Base-by-base conservation (phyloP, 176 grass and related monocot species). In the Raddia distichophylla region DNA sequence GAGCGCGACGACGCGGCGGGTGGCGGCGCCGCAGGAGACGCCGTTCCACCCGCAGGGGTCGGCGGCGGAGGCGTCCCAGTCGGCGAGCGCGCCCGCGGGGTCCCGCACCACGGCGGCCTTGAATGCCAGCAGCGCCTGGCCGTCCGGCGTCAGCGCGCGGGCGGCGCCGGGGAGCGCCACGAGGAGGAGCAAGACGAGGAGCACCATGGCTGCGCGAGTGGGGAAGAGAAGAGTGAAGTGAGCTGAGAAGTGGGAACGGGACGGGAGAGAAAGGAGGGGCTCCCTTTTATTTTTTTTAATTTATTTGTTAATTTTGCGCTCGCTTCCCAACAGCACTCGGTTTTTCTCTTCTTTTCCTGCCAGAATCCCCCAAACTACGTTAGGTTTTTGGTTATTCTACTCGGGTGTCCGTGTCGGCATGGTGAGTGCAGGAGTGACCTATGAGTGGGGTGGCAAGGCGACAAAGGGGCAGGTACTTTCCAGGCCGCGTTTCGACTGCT, bases 21-120 rank as follows among this genome's bases (percentile, higher is more conserved):
- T 13, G 34, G 11, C 71, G 27, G 60, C 2, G 17, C 11, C 5
- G 80, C 96, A 99, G 18, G 89, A 55, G 67, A 95, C 64, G 69
- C 93, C 96, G 86, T 95, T 95, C 96, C 96, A 99, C 17, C 85
- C 80, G 68, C 96, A 99, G 2, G 96, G 93, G 69, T 95, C 87
- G 35, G 82, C 50, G 22, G 79, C 78, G 51, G 86, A 78, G 73
- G 82, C 54, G 82, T 91, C 67, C 96, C 96, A 99, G 87, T 93
- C 86, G 64, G 71, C 78, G 10, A 99, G 87, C 53, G 89, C 69
- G 10, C 73, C 77, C 47, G 66, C 69, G 59, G 96, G 96, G 46
- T 99, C 96, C 15, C 75, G 85, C 16, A 82, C n/a, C 8, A 98
- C 85, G 73, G 89, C 64, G 9, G 87, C 59, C 67, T 89, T 93